phyloP scores from a whole-genome alignment of 331 rosid species.

The Quercus phellos region DNA sequence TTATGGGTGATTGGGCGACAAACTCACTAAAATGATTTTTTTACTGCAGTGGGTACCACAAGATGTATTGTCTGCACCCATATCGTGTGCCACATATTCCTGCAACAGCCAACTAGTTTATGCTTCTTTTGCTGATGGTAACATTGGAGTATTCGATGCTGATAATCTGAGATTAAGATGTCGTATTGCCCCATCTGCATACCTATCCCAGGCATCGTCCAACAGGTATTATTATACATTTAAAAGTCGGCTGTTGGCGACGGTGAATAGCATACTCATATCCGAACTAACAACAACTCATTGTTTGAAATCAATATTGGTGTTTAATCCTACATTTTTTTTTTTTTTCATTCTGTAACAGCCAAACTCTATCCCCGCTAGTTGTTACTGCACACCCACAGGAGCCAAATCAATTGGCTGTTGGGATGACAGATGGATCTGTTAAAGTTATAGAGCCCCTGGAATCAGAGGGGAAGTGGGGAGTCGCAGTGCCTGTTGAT shows the following conservation, averaged over 20 bases:
- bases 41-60: slow-evolving; percentile 83
- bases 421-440: slow-evolving; percentile 75
- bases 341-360: slow-evolving; percentile 31
- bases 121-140: slow-evolving; percentile 67
- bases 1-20: background rate
- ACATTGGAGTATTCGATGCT: slow-evolving; percentile 78
- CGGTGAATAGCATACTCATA: background rate
- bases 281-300: background rate
- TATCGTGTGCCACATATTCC: slow-evolving; percentile 76
- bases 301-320: background rate
- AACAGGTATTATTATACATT: slow-evolving; percentile 46
- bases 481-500: slow-evolving; percentile 46
- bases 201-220: slow-evolving; percentile 42
- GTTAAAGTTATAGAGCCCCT: slow-evolving; percentile 78
- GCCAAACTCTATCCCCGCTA: slow-evolving; percentile 57
- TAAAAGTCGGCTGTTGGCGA: background rate
- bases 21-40: background rate
- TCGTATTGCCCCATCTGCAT: slow-evolving; percentile 69
- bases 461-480: slow-evolving; percentile 79
- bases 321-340: background rate
- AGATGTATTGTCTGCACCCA: slow-evolving; percentile 65
- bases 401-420: slow-evolving; percentile 74
- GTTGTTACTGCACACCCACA: slow-evolving; percentile 74
- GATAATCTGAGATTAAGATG: slow-evolving; percentile 73
- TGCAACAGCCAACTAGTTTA: slow-evolving; percentile 68